phyloP scores from a whole-genome alignment of 1,284 basidiomycete species.

The Bondarzewia mesenterica region DNA sequence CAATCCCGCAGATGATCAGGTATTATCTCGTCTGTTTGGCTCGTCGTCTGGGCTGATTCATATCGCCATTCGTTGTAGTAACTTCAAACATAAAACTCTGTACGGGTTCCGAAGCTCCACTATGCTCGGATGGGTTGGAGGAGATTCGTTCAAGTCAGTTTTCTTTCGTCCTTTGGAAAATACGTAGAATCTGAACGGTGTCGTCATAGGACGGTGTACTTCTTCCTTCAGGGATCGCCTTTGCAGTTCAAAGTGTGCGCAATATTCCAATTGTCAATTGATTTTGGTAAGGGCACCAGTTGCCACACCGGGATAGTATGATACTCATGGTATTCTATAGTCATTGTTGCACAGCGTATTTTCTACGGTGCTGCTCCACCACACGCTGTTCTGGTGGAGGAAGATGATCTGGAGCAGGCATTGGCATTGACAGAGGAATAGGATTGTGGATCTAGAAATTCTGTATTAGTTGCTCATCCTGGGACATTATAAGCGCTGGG shows the following conservation, averaged over 20 bases:
- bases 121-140: conserved; percentile 73
- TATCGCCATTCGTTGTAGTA: conserved; percentile 34
- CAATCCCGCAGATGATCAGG: conserved; percentile 75
- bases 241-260: conserved; percentile 77
- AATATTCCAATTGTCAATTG: conserved; percentile 73
- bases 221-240: conserved; percentile 63
- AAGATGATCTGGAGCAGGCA: conserved; percentile 68
- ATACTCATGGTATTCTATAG: conserved; percentile 26
- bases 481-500: not conserved
- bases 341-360: conserved; percentile 63
- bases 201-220: conserved; percentile 59
- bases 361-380: conserved; percentile 63
- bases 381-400: conserved; percentile 37
- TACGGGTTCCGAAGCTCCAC: conserved; percentile 83
- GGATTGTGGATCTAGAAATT: no score
- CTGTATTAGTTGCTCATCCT: no score
- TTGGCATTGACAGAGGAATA: conserved; percentile 52
- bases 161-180: not conserved
- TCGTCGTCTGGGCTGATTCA: conserved; percentile 13
- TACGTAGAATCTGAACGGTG: conserved; percentile 3
- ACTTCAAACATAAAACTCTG: conserved; percentile 66
- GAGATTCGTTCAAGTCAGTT: conserved; percentile 74
- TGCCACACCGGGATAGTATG: conserved; percentile 1
- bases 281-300: conserved; percentile 45
- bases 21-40: conserved; percentile 21